phyloP scores from a whole-genome alignment of 805 yeast genomes.

The Candida andamanensis region DNA sequence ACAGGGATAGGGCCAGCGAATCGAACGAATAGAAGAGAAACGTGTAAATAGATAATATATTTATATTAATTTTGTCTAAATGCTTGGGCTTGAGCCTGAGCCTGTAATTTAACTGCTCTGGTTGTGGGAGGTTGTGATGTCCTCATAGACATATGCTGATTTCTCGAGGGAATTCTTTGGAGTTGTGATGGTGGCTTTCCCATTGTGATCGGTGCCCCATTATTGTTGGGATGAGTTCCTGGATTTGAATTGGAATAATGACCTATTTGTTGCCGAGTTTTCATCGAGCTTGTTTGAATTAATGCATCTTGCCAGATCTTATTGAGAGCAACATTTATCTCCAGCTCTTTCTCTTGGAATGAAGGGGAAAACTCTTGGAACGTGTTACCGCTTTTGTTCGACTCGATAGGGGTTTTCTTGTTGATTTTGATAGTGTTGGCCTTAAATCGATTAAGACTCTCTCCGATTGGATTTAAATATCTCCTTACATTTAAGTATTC shows the following conservation, averaged over 20 bases:
- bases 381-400: constrained; percentile 19
- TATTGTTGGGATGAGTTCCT: constrained; percentile 6
- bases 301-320: constrained; percentile 40
- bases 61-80: constrained; percentile 3
- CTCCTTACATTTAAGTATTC: constrained; percentile 69
- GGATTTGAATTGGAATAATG: constrained; percentile 5
- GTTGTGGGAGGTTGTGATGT: constrained; percentile 26
- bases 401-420: constrained; percentile 15
- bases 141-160: constrained; percentile 15
- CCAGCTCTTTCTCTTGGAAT: constrained; percentile 28
- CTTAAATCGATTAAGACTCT: constrained; percentile 49
- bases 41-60: neutral
- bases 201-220: constrained; percentile 19
- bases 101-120: constrained; percentile 31
- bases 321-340: constrained; percentile 19
- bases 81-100: constrained; percentile 12
- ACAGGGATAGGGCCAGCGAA: constrained; percentile 51
- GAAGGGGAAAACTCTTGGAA: constrained; percentile 31
- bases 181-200: no score
- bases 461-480: constrained; percentile 64
- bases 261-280: constrained; percentile 2
- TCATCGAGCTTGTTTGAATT: constrained; percentile 14
- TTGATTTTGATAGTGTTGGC: constrained; percentile 19
- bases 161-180: constrained; percentile 18
- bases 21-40: no score